Percentiles rank a stretch among this genome's conserved stretches.
phyloP scores from a whole-genome alignment of 495 filamentous ascomycete genomes.

The Lasiosphaeria hispida region DNA sequence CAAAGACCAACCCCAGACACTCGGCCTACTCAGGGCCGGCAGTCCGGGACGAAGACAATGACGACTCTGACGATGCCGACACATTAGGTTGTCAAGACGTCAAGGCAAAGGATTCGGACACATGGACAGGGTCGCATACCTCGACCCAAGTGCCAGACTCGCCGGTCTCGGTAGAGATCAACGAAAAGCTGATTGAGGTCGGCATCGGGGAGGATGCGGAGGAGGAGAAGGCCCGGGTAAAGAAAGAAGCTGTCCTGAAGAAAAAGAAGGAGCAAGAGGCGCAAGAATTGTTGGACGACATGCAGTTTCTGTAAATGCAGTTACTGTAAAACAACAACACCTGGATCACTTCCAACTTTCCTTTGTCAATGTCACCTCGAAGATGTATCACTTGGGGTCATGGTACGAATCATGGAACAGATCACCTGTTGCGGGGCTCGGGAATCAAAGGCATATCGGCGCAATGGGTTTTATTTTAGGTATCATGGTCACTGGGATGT shows the following conservation, averaged over 20 bases:
- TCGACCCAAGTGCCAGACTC: too few species aligned
- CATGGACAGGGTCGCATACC: too few species aligned
- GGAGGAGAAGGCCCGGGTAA: background rate
- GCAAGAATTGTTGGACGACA: background rate
- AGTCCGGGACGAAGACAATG: background rate
- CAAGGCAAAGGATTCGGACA: too few species aligned
- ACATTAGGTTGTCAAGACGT: background rate
- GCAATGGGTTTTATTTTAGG: background rate
- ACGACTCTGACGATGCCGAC: background rate
- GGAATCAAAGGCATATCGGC: background rate
- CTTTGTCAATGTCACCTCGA: too few species aligned
- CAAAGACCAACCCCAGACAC: conserved; percentile 13
- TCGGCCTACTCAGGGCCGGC: conserved; percentile 21
- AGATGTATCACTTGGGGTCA: too few species aligned
- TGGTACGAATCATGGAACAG: too few species aligned
- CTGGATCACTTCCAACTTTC: too few species aligned
- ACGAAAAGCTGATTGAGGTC: background rate
- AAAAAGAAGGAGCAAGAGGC: background rate
- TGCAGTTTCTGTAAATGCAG: background rate
- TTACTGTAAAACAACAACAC: background rate
- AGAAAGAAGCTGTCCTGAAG: background rate
- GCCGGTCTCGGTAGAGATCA: background rate
- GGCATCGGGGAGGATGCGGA: background rate
- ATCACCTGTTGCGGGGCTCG: too few species aligned
- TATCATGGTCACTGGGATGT: background rate